A percentile compares a stretch with the other conserved stretches of the same genome.
Conservation (phyloP, 106 monocot species). For the Cymbidium sinense region DNA sequence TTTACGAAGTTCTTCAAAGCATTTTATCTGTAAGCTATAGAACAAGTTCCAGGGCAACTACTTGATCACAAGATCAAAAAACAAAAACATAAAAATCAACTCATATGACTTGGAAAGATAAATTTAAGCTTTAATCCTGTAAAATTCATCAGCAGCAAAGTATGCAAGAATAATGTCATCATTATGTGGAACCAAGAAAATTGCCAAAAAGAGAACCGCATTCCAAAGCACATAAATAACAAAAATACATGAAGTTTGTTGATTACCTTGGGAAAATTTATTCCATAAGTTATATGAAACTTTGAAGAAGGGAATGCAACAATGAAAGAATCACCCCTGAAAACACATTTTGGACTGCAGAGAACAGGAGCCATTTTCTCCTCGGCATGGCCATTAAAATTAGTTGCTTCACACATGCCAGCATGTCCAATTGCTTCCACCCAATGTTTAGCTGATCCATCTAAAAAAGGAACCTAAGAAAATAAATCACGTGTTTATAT, state of each 20-base stretch:
- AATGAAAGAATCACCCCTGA: slow-evolving; percentile 58
- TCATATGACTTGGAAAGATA: too few species aligned
- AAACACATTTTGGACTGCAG: slow-evolving; percentile 41
- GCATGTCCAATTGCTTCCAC: slow-evolving; percentile 56
- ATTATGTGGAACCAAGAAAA: background rate
- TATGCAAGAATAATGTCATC: background rate
- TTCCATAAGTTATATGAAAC: slow-evolving; percentile 65
- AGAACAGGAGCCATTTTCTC: slow-evolving; percentile 63
- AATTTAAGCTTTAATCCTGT: background rate
- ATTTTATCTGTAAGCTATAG: background rate
- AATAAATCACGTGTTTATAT: background rate
- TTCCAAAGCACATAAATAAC: background rate
- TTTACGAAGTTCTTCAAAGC: background rate
- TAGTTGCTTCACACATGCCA: slow-evolving; percentile 53
- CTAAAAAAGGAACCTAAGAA: slow-evolving; percentile 77
- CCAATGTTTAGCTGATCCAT: slow-evolving; percentile 93
- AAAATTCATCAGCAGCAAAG: background rate
- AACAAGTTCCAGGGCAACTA: background rate
- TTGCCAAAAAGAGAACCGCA: background rate
- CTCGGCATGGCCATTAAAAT: slow-evolving; percentile 31
- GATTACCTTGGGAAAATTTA: slow-evolving; percentile 74
- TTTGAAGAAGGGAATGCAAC: slow-evolving; percentile 72
- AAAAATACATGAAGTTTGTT: background rate
- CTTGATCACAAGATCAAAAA: too few species aligned
- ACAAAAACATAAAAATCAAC: too few species aligned